Conservation (phyloP, 768 basidiomycete genomes). For the Pleurotus cornucopiae region DNA sequence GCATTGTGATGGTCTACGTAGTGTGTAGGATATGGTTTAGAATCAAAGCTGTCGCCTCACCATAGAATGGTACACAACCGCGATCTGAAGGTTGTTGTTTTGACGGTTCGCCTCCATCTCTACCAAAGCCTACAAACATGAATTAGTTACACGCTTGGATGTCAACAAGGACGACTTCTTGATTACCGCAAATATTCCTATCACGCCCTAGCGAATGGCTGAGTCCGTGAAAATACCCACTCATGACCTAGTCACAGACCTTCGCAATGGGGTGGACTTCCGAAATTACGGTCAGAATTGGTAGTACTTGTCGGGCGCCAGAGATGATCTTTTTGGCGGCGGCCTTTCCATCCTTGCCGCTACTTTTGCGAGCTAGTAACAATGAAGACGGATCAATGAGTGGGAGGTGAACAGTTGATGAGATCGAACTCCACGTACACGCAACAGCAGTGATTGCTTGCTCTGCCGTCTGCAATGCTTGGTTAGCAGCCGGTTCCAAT, state of each 20-base stretch:
- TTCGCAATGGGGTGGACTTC: background rate
- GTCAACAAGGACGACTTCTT: background rate
- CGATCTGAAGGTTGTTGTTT: slow-evolving; percentile 6
- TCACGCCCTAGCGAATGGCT: background rate
- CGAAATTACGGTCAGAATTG: background rate
- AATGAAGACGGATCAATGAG: background rate
- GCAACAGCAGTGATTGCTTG: slow-evolving; percentile 6
- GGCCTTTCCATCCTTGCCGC: slow-evolving; percentile 5
- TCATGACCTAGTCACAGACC: background rate
- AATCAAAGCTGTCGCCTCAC: background rate
- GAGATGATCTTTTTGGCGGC: slow-evolving; percentile 2
- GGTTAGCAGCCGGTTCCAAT: background rate
- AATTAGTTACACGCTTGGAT: background rate
- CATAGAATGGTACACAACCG: slow-evolving; percentile 2
- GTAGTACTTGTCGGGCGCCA: background rate
- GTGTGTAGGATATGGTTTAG: too few relatives aligned
- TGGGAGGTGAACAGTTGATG: background rate
- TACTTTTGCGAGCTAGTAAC: background rate
- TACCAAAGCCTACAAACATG: background rate
- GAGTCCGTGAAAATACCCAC: too few relatives aligned
- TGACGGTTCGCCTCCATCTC: slow-evolving; percentile 3
- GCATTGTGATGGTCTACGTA: background rate
- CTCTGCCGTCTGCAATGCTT: background rate
- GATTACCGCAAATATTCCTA: slow-evolving; percentile 1
- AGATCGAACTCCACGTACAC: background rate